Evolutionary conservation across 2,329 filamentous ascomycete species (phyloP).

Genomic region (Alternaria sp.): DNA sequence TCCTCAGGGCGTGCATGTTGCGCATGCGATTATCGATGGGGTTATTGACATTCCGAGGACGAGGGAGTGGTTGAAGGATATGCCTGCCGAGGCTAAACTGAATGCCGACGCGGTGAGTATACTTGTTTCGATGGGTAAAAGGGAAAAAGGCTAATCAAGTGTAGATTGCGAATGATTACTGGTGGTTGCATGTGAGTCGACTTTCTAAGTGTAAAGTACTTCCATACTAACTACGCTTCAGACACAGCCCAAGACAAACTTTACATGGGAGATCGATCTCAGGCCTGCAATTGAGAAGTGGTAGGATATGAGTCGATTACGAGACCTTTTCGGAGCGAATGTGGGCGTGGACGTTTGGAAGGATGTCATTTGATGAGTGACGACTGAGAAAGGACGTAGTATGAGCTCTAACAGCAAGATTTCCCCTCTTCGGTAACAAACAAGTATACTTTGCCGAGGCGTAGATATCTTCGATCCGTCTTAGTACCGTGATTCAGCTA

Average conservation of each 20-base stretch:
- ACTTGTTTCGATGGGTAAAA: no score
- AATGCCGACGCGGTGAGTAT: constrained; percentile 75
- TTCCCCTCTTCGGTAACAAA: neutral
- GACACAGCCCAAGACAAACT: constrained; percentile 78
- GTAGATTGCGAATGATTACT: constrained; percentile 87
- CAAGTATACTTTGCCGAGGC: neutral
- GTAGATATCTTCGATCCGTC: neutral
- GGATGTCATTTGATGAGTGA: neutral
- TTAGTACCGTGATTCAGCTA: neutral
- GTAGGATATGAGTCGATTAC: constrained; percentile 53
- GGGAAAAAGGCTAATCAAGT: neutral
- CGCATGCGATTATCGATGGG: constrained; percentile 84
- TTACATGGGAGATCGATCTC: constrained; percentile 83
- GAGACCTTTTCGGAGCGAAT: no score
- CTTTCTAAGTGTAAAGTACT: no score
- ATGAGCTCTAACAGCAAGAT: neutral
- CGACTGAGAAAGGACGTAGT: neutral
- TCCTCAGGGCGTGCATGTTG: constrained; percentile 81
- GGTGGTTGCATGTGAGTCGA: constrained; percentile 70
- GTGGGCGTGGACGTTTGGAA: no score
- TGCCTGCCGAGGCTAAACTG: constrained; percentile 72
- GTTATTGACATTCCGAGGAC: constrained; percentile 82
- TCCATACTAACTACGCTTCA: no score
- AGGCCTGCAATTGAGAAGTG: constrained; percentile 87
- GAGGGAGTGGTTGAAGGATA: constrained; percentile 66